Percentiles rank a stretch among this genome's conserved stretches.
These are phyloP conservation scores for Psidium guajava DNA, from an alignment of 345 rosid species.

Conservation along the genomic window DNA sequence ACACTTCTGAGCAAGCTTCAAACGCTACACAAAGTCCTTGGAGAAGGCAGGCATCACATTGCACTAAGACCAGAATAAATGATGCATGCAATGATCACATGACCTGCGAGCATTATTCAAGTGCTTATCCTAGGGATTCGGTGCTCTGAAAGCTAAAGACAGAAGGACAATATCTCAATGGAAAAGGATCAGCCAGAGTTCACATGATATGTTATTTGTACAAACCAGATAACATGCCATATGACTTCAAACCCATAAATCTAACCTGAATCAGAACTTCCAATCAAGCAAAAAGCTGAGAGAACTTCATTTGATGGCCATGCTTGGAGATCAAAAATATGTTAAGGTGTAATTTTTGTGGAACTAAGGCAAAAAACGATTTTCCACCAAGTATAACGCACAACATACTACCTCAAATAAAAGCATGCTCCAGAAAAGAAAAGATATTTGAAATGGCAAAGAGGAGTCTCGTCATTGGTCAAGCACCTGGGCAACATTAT, in stretches of 20 bases:
- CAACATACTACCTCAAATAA: background rate
- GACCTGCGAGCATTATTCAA: background rate
- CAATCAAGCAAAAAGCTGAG: background rate
- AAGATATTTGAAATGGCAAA: background rate
- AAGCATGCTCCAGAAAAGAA: background rate
- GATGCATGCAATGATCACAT: background rate
- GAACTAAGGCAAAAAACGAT: background rate
- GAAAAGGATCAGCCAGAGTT: background rate
- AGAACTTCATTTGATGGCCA: background rate
- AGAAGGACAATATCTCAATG: background rate
- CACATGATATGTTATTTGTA: background rate
- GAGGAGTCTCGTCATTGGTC: background rate
- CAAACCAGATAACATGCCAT: background rate
- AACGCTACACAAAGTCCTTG: background rate
- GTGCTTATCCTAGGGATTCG: background rate
- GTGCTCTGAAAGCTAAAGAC: background rate
- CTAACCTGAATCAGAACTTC: background rate
- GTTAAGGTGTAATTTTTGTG: background rate
- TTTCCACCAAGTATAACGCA: background rate
- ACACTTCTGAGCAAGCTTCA: background rate
- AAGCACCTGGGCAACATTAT: constrained; percentile 53
- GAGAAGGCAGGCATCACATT: background rate
- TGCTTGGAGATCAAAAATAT: background rate
- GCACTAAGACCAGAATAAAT: background rate
- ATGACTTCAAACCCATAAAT: background rate